phyloP scores from a whole-genome alignment of 495 filamentous ascomycete genomes.

The Darksidea phi region DNA sequence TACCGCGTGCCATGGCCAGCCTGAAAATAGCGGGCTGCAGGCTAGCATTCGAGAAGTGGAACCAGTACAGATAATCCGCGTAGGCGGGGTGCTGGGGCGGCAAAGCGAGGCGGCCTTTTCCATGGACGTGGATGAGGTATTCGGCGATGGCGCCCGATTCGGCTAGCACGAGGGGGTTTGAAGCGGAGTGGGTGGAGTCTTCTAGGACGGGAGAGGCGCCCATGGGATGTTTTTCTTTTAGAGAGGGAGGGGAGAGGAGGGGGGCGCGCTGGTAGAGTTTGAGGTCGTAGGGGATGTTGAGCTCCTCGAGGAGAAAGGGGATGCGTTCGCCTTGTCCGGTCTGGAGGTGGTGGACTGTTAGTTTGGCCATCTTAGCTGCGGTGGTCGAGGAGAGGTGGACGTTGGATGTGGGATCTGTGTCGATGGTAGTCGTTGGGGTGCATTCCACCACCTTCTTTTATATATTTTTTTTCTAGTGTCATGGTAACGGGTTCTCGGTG shows the following conservation, averaged over 20 bases:
- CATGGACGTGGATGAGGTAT: slow-evolving; percentile 57
- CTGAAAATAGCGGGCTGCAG: slow-evolving; percentile 46
- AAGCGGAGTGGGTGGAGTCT: slow-evolving; percentile 43
- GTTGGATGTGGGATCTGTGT: no score
- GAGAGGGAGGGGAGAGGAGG: slow-evolving; percentile 53
- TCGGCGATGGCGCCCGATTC: slow-evolving; percentile 58
- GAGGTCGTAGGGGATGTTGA: slow-evolving; percentile 53
- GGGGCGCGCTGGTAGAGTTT: slow-evolving; percentile 53
- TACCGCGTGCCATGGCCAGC: slow-evolving; percentile 22
- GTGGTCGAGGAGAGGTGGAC: no score
- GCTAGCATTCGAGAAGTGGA: slow-evolving; percentile 59
- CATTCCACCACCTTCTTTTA: no score
- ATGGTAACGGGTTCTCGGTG: no score
- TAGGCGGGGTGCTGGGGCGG: slow-evolving; percentile 49
- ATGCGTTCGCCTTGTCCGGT: slow-evolving; percentile 61
- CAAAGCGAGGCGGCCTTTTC: slow-evolving; percentile 47
- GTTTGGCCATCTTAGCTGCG: no score
- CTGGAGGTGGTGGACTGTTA: slow-evolving; percentile 60
- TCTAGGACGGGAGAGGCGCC: slow-evolving; percentile 58
- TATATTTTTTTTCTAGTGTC: no score
- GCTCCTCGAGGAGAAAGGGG: slow-evolving; percentile 64
- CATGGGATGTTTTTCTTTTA: slow-evolving; percentile 43
- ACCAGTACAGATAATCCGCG: slow-evolving; percentile 60
- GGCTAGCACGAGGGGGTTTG: slow-evolving; percentile 42
- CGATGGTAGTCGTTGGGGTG: no score